Evolutionary conservation across 1,139 yeast genomes (phyloP).

Genomic region (Zygosaccharomyces pseudobailii): DNA sequence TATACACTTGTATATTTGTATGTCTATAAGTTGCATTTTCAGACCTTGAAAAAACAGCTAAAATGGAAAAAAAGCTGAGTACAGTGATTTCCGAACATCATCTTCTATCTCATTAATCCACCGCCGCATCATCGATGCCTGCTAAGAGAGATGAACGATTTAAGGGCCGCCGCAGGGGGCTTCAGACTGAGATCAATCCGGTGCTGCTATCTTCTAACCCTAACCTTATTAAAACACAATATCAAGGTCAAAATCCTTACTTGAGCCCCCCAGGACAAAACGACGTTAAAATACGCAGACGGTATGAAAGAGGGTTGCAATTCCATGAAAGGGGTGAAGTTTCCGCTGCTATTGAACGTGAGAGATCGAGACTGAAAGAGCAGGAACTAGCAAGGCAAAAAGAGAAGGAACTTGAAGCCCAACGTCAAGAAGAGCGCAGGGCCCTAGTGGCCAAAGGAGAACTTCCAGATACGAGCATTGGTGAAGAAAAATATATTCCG

Average conservation of each 20-base stretch:
- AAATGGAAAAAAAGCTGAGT: background rate
- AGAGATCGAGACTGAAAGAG: constrained; percentile 10
- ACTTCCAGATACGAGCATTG: constrained; percentile 22
- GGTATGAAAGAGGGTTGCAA: constrained; percentile 16
- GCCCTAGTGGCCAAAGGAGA: constrained; percentile 22
- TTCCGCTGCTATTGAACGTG: constrained; percentile 12
- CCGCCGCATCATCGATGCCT: background rate
- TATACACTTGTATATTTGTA: background rate
- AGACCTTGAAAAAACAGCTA: background rate
- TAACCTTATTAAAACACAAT: constrained; percentile 25
- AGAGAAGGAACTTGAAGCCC: constrained; percentile 6
- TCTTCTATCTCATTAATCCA: background rate
- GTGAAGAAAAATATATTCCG: constrained; percentile 23
- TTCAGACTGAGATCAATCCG: constrained; percentile 31
- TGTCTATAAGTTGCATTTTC: background rate
- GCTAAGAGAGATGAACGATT: background rate
- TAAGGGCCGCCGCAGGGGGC: constrained; percentile 18
- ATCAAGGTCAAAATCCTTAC: constrained; percentile 27
- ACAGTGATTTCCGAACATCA: too few relatives aligned
- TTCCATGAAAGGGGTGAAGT: constrained; percentile 28
- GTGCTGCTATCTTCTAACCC: constrained; percentile 27
- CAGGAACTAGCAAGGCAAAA: constrained; percentile 9
- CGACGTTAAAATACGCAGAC: constrained; percentile 10
- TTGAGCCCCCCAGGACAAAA: constrained; percentile 11
- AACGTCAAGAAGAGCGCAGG: constrained; percentile 6